phyloP scores from a whole-genome alignment of 495 filamentous ascomycete species.

The Aspergillus ostianus region DNA sequence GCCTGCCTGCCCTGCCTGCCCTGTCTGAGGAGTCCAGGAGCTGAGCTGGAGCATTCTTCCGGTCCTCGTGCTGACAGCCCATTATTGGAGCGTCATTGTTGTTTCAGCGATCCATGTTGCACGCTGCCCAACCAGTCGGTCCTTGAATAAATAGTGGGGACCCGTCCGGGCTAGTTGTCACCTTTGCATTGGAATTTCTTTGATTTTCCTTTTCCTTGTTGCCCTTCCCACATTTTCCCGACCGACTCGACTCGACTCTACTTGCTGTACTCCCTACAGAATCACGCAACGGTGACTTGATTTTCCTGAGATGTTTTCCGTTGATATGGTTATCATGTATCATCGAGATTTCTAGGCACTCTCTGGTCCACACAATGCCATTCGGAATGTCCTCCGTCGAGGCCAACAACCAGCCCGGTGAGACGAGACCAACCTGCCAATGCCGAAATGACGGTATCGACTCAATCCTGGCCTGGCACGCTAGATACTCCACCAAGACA shows the following conservation, averaged over 20 bases:
- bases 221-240: background rate
- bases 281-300: background rate
- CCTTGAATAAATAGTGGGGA: background rate
- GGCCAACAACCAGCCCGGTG: too few species aligned
- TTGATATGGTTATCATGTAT: background rate
- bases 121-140: background rate
- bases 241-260: background rate
- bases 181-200: background rate
- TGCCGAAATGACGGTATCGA: background rate
- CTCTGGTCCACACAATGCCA: too few species aligned
- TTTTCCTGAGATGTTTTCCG: background rate
- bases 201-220: background rate
- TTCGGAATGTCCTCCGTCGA: background rate
- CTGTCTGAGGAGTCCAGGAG: too few species aligned
- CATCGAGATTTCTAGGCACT: background rate
- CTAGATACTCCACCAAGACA: background rate
- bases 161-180: background rate
- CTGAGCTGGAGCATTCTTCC: background rate
- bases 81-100: background rate
- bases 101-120: background rate
- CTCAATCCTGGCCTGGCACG: background rate
- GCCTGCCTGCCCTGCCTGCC: too few species aligned
- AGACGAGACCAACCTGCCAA: background rate
- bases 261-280: background rate
- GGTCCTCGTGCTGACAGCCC: background rate